Evolutionary conservation across 2,329 filamentous ascomycete genomes (phyloP).

Genomic region (Ascochyta rabiei): DNA sequence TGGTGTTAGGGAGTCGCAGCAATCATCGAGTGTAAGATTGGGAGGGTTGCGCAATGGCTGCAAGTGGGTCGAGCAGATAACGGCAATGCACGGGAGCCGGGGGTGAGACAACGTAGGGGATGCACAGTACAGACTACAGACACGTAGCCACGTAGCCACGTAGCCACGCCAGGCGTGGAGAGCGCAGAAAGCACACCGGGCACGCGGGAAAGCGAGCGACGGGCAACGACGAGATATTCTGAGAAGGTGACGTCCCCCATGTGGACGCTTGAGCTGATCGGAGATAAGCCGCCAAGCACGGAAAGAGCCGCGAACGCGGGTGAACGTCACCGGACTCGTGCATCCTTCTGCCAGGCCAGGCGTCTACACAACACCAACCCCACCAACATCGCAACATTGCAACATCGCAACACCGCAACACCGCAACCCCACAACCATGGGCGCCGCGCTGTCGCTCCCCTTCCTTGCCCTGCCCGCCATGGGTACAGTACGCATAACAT

Average conservation of each 20-base stretch:
- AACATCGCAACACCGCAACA: constrained; percentile 18
- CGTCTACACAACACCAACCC: constrained; percentile 8
- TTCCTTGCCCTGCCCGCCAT: constrained; percentile 86
- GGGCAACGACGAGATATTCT: neutral
- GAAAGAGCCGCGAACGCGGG: constrained; percentile 14
- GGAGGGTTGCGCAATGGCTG: constrained; percentile 17
- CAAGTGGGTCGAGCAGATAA: constrained; percentile 20
- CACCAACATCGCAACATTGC: constrained; percentile 13
- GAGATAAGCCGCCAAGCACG: constrained; percentile 31
- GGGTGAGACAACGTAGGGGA: neutral
- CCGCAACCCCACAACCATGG: constrained; percentile 65
- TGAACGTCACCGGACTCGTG: constrained; percentile 22
- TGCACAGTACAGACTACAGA: neutral
- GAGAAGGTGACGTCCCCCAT: neutral
- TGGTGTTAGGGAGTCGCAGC: constrained; percentile 21
- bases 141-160: neutral
- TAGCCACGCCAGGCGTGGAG: neutral
- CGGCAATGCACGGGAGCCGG: constrained; percentile 12
- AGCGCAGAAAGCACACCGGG: neutral
- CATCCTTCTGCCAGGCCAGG: constrained; percentile 1
- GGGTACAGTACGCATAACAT: constrained; percentile 71
- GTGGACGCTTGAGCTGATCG: constrained; percentile 8
- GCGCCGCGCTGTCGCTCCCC: constrained; percentile 87
- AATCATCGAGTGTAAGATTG: constrained; percentile 12
- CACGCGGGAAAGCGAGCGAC: neutral